Base-by-base conservation (phyloP, 2,329 filamentous ascomycete genomes). In the Aspergillus costaricaensis region DNA sequence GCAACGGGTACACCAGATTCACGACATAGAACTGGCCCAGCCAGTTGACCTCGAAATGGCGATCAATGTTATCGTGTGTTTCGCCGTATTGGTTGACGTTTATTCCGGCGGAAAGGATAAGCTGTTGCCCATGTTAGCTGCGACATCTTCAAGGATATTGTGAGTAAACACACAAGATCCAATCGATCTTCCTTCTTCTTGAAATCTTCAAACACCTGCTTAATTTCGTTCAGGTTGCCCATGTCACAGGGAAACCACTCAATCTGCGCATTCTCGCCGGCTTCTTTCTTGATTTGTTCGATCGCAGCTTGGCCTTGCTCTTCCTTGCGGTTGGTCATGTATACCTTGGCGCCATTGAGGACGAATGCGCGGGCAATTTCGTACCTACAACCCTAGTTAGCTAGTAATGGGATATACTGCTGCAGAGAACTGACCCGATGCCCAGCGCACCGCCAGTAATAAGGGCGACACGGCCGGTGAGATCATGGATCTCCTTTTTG, bases 91-190 rank as follows among this genome's bases (percentile, higher is more conserved):
- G 72, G 62, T 78, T 79, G 0, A 70, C 74, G 56, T 77, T 81
- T 61, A 81, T 80, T 4, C 79, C 79, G 0, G 79, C 78, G 0
- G 73, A 77, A 1, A 80, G 66, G 0, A 80, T 75, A n/a, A 81
- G 67, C 67, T 74, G 23, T 23, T 6, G 2, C 3, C 7, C 6
- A 25, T 15, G 21, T 44, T 6, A 43, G 41, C 8, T 14, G 2
- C 12, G 30, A 1, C 30, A 32, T 1, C 0, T 5, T 1, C 17
- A 1, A 12, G 4, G 9, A 6, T 43, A 4, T 43, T 17, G 30
- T 0, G 30, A 2, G 39, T 21, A 4, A 43, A 61, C 51, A 10
- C 59, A 72, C 69, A 50, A 79, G 72, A 60, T 81, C 79, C 9
- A 82, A 66, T 1, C 79, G 68, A 1, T 75, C 67, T 10, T 80